phyloP scores from a whole-genome alignment of 2,329 filamentous ascomycete species.

The Phyllosticta capitalensis region DNA sequence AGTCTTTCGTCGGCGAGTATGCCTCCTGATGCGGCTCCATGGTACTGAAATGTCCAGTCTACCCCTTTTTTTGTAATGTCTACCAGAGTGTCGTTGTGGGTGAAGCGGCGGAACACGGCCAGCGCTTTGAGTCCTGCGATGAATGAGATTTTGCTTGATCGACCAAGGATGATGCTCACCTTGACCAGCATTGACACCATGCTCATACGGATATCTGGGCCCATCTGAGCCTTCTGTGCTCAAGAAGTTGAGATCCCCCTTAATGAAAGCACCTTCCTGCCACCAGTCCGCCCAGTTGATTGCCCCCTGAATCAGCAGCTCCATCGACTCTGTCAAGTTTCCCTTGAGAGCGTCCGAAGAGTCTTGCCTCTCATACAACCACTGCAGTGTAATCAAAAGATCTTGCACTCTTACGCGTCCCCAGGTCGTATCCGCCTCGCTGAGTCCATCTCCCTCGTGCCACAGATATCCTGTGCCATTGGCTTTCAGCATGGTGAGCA shows the following conservation, averaged over 20 bases:
- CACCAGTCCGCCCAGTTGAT: conserved; percentile 26
- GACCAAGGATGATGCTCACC: conserved; percentile 9
- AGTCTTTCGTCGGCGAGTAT: conserved; percentile 44
- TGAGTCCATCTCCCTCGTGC: conserved; percentile 30
- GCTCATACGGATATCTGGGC: conserved; percentile 14
- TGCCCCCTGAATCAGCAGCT: conserved; percentile 30
- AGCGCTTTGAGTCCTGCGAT: conserved; percentile 37
- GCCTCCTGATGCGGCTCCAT: conserved; percentile 38
- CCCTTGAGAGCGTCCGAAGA: background rate
- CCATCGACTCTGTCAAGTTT: conserved; percentile 35
- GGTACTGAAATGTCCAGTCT: conserved; percentile 40
- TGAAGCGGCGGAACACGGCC: conserved; percentile 38
- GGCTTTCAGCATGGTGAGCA: conserved; percentile 46
- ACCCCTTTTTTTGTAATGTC: conserved; percentile 34
- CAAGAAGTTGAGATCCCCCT: conserved; percentile 19
- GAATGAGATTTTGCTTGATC: conserved; percentile 2
- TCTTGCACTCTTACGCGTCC: conserved; percentile 23
- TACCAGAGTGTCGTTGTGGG: conserved; percentile 33
- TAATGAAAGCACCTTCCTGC: conserved; percentile 16
- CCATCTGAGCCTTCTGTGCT: conserved; percentile 16
- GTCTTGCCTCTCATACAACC: conserved; percentile 33
- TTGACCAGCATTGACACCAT: conserved; percentile 20
- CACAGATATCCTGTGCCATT: conserved; percentile 43
- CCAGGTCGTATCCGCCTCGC: conserved; percentile 3
- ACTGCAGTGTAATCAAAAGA: conserved; percentile 39